Evolutionary conservation across 2,329 filamentous ascomycete genomes (phyloP).

Genomic region (Alternaria atra): DNA sequence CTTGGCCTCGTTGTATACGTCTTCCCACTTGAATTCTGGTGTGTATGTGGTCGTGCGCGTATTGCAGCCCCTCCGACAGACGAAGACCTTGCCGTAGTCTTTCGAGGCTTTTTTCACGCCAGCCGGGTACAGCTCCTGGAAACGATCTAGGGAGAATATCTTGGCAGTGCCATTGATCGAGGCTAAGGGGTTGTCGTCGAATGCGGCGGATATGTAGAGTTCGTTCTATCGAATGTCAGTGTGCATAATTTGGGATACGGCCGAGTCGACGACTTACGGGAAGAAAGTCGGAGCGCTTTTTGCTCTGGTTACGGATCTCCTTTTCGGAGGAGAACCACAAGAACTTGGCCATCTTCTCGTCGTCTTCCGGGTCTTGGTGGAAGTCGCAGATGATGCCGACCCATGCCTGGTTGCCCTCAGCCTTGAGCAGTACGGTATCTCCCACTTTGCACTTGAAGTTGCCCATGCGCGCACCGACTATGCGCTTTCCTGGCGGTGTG

Average conservation of each 20-base stretch:
- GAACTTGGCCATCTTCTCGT: constrained; percentile 81
- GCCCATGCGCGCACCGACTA: constrained; percentile 85
- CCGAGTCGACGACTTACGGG: constrained; percentile 58
- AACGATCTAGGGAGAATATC: constrained; percentile 77
- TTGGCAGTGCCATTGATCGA: constrained; percentile 91
- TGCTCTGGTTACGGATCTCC: constrained; percentile 84
- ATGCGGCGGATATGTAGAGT: constrained; percentile 87
- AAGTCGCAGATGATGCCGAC: constrained; percentile 90
- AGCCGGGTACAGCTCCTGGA: constrained; percentile 73
- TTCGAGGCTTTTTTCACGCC: constrained; percentile 77
- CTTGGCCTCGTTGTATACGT: constrained; percentile 75
- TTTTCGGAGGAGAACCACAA: constrained; percentile 96
- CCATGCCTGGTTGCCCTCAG: constrained; percentile 91
- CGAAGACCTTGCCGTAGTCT: constrained; percentile 84
- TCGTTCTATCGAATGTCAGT: constrained; percentile 70
- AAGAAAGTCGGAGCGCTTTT: constrained; percentile 82
- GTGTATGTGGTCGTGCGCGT: constrained; percentile 90
- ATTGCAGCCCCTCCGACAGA: constrained; percentile 90
- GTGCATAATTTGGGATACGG: neutral
- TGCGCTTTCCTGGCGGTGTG: constrained; percentile 55
- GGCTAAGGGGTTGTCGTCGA: constrained; percentile 84
- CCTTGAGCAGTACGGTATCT: constrained; percentile 86
- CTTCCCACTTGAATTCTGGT: constrained; percentile 90
- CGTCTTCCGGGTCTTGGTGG: constrained; percentile 65
- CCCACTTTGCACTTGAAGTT: constrained; percentile 81